Percentiles rank a stretch among this genome's conserved stretches.
These are phyloP conservation scores for Senna tora DNA, from an alignment of 306 rosid species.

Conservation along the genomic window DNA sequence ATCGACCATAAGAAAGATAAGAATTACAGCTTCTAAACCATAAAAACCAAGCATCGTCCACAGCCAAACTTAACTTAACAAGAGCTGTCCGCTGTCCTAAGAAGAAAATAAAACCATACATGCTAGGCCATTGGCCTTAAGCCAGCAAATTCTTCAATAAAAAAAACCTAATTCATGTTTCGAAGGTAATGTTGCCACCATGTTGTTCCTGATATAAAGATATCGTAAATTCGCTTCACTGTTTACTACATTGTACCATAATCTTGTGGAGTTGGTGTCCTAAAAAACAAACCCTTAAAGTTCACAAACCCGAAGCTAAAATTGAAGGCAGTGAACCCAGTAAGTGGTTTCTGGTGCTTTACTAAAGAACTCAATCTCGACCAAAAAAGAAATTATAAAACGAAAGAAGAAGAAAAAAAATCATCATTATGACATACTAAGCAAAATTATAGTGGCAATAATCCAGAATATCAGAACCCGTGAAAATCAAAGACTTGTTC, in stretches of 20 bases:
- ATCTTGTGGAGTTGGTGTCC: neutral
- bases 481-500: neutral
- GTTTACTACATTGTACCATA: neutral
- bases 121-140: neutral
- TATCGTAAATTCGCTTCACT: neutral
- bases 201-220: neutral
- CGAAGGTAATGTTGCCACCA: neutral
- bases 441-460: neutral
- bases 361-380: neutral
- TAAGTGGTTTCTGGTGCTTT: neutral
- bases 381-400: neutral
- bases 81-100: neutral
- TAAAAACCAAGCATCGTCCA: neutral
- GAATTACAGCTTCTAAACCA: neutral
- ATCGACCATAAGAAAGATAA: neutral
- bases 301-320: neutral
- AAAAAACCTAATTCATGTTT: neutral
- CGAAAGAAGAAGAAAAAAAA: neutral
- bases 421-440: neutral
- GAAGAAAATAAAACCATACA: neutral
- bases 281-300: neutral
- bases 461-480: neutral
- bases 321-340: neutral
- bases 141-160: neutral
- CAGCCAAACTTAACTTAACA: constrained; percentile 22